Percentiles rank a stretch among this genome's conserved stretches.
These are phyloP conservation scores for Aureobasidium namibiae DNA, from an alignment of 2,329 filamentous ascomycete species.

Conservation along the genomic window DNA sequence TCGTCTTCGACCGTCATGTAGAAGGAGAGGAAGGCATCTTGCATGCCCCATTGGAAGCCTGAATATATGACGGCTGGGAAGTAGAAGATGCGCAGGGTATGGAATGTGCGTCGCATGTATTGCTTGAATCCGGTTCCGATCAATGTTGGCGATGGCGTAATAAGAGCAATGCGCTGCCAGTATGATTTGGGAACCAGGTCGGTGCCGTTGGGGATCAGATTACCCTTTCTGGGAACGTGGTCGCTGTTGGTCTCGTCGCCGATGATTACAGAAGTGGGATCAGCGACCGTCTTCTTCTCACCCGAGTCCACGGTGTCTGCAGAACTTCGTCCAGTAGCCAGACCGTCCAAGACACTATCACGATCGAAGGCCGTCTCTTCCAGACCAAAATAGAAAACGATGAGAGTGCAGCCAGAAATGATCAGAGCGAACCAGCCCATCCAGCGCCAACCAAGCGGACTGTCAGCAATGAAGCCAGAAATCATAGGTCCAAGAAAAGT, in stretches of 20 bases:
- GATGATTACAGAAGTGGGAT: conserved; percentile 1
- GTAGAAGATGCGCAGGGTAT: conserved; percentile 49
- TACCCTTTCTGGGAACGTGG: background rate
- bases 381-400: conserved; percentile 44
- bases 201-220: conserved; percentile 8
- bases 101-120: conserved; percentile 45
- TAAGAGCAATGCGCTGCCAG: conserved; percentile 46
- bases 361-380: conserved; percentile 45
- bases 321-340: background rate
- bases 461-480: conserved; percentile 43
- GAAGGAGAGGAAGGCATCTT: conserved; percentile 53
- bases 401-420: conserved; percentile 39
- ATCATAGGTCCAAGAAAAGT: conserved; percentile 49
- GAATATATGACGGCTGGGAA: conserved; percentile 52
- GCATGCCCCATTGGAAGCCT: conserved; percentile 51
- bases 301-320: background rate
- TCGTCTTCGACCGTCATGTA: conserved; percentile 52
- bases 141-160: conserved; percentile 49
- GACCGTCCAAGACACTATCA: conserved; percentile 8
- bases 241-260: background rate
- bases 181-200: conserved; percentile 38
- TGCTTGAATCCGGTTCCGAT: conserved; percentile 46
- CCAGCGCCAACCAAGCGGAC: conserved; percentile 45
- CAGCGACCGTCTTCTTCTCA: conserved; percentile 5
- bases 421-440: conserved; percentile 46